These are phyloP conservation scores for Citrus inodora DNA, from an alignment of 345 rosid genomes.

Conservation along the genomic window DNA sequence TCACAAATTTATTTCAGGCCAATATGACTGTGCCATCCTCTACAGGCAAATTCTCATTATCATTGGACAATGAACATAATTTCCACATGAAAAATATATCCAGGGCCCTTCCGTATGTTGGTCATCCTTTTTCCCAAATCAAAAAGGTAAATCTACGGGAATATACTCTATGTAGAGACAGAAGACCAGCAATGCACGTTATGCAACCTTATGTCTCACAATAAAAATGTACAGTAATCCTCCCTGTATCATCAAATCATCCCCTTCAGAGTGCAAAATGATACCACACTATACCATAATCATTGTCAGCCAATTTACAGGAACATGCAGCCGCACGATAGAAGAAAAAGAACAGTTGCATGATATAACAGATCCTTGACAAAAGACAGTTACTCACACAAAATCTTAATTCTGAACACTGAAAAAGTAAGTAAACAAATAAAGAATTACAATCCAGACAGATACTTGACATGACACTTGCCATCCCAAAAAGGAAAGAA, in stretches of 20 bases:
- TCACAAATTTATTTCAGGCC: background rate
- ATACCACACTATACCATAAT: background rate
- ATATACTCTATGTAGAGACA: background rate
- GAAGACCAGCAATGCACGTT: background rate
- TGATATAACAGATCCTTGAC: background rate
- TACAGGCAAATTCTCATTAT: background rate
- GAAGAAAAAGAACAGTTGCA: background rate
- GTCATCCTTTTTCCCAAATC: background rate
- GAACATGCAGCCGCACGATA: background rate
- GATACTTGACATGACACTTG: background rate
- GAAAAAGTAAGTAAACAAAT: background rate
- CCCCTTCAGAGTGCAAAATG: background rate
- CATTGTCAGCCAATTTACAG: background rate
- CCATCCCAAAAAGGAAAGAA: background rate
- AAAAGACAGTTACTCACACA: background rate
- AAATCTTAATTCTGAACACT: background rate
- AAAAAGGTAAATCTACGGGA: background rate
- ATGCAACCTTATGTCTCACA: background rate
- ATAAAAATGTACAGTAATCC: background rate
- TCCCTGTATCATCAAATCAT: background rate
- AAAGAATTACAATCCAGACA: background rate
- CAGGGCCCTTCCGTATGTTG: background rate
- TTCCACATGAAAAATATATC: background rate
- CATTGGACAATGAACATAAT: background rate
- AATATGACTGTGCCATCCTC: background rate